phyloP scores from a whole-genome alignment of 345 rosid species.

The Syzygium jambos region DNA sequence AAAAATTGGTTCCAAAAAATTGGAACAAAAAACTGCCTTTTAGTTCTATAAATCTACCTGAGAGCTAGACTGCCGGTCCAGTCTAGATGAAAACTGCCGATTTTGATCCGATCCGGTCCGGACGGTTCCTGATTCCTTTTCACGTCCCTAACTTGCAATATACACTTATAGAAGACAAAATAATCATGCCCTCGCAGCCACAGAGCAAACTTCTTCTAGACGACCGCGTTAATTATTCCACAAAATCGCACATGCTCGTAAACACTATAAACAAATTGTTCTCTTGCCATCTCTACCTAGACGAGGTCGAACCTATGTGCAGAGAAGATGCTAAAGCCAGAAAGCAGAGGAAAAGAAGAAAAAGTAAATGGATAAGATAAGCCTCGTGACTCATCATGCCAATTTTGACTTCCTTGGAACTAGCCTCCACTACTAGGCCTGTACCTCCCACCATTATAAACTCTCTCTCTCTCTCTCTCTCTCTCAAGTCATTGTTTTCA shows the following conservation, averaged over 20 bases:
- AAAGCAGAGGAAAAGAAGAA: conserved; percentile 1
- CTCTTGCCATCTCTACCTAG: conserved; percentile 1
- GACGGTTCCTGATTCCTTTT: too few relatives aligned
- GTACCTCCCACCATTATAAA: not conserved
- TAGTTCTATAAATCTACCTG: too few relatives aligned
- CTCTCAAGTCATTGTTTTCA: not conserved
- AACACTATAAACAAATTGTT: not conserved
- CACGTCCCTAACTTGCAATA: not conserved
- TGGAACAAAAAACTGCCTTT: too few relatives aligned
- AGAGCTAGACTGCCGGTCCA: too few relatives aligned
- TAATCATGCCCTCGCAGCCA: not conserved
- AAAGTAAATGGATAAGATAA: conserved; percentile 29
- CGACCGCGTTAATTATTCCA: not conserved
- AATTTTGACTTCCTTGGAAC: conserved; percentile 2
- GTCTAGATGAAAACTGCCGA: too few relatives aligned
- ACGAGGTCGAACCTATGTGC: conserved; percentile 13
- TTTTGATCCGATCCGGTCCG: too few relatives aligned
- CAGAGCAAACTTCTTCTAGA: not conserved
- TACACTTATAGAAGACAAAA: not conserved
- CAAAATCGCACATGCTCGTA: not conserved
- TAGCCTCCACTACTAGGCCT: conserved; percentile 4
- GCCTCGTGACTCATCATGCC: conserved; percentile 28
- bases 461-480: not conserved
- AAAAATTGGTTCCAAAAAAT: too few relatives aligned
- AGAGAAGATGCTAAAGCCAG: conserved; percentile 14